phyloP scores from a whole-genome alignment of 208 protist species.

The Leishmania martiniquensis region DNA sequence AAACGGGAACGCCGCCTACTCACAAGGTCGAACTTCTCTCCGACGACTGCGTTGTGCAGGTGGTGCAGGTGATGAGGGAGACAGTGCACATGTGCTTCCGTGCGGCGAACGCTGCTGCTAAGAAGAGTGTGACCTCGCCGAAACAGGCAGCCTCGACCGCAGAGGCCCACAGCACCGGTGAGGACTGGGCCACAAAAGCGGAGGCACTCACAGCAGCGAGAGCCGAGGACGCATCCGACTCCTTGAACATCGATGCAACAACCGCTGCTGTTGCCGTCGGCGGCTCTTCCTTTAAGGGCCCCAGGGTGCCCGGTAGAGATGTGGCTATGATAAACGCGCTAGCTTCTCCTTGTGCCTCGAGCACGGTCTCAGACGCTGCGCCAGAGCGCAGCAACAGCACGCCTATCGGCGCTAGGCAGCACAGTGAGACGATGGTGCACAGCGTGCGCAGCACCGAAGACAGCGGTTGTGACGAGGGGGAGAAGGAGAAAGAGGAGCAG shows the following conservation, averaged over 20 bases:
- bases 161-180: background rate
- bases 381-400: slow-evolving; percentile 2
- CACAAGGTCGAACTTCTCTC: slow-evolving; percentile 65
- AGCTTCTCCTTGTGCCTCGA: background rate
- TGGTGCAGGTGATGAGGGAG: slow-evolving; percentile 72
- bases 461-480: background rate
- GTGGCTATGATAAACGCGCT: background rate
- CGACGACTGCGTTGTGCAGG: slow-evolving; percentile 70
- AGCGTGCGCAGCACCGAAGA: background rate
- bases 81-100: slow-evolving; percentile 70
- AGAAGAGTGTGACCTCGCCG: background rate
- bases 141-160: background rate
- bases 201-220: background rate
- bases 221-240: background rate
- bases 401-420: background rate
- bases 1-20: slow-evolving; percentile 2
- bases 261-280: background rate
- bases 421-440: background rate
- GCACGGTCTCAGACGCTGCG: background rate
- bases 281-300: background rate
- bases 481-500: slow-evolving; percentile 1
- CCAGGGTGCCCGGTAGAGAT: background rate
- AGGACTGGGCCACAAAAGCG: background rate
- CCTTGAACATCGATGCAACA: background rate
- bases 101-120: background rate